Conservation (phyloP, 768 basidiomycete species). For the Boletus rubropictus region DNA sequence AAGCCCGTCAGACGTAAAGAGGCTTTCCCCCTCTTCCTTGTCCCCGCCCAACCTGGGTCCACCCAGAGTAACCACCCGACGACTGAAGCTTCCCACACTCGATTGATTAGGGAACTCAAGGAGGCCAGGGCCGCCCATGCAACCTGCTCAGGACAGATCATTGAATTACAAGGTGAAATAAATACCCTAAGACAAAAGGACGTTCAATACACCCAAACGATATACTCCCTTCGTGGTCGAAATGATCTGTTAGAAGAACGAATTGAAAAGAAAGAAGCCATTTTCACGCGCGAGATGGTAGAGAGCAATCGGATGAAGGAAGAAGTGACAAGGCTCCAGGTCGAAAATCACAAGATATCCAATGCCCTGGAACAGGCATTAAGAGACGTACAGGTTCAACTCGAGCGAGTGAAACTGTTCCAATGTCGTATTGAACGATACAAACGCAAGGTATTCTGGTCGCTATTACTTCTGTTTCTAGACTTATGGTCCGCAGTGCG, state of each 20-base stretch:
- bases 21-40: slow-evolving; percentile 25
- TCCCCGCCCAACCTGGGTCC: slow-evolving; percentile 9
- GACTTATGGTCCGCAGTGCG: slow-evolving; percentile 11
- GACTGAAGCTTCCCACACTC: slow-evolving; percentile 5
- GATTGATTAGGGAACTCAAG: slow-evolving; percentile 12
- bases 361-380: slow-evolving; percentile 13
- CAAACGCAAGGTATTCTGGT: slow-evolving; percentile 20
- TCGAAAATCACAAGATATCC: slow-evolving; percentile 20
- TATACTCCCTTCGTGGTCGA: slow-evolving; percentile 14
- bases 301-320: slow-evolving; percentile 15
- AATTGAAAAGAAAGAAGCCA: slow-evolving; percentile 5
- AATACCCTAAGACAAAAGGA: slow-evolving; percentile 5
- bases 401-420: slow-evolving; percentile 21
- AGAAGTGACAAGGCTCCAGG: slow-evolving; percentile 19
- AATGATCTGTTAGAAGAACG: slow-evolving; percentile 11
- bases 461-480: background rate
- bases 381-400: slow-evolving; percentile 12
- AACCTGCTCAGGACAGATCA: slow-evolving; percentile 7
- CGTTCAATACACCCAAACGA: slow-evolving; percentile 4
- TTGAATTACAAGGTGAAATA: slow-evolving; percentile 12
- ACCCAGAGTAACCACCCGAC: background rate
- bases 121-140: slow-evolving; percentile 12
- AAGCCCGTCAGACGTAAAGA: slow-evolving; percentile 25
- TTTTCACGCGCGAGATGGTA: slow-evolving; percentile 3
- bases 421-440: slow-evolving; percentile 17